A percentile compares a stretch with the other conserved stretches of the same genome.
phyloP scores from a whole-genome alignment of 352 stramenopile genomes.

The Aphanomyces cochlioides region DNA sequence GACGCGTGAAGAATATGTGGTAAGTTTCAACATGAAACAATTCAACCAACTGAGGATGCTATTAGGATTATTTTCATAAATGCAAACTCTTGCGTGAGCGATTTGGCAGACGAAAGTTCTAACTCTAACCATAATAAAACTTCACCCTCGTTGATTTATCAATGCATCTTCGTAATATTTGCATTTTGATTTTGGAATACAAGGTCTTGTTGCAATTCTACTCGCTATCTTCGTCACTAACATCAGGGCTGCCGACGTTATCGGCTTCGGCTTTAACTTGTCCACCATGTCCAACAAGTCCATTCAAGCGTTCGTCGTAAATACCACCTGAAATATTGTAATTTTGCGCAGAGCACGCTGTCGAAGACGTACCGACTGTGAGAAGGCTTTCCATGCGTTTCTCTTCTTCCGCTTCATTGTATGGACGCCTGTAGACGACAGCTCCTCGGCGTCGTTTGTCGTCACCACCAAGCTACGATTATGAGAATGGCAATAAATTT shows the following conservation, averaged over 20 bases:
- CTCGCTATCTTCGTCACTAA: conserved; percentile 60
- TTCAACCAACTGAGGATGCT: background rate
- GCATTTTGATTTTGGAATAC: background rate
- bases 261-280: conserved; percentile 36
- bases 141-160: conserved; percentile 49
- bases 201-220: conserved; percentile 27
- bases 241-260: conserved; percentile 47
- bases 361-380: conserved; percentile 42
- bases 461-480: conserved; percentile 49
- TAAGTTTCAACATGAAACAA: conserved; percentile 33
- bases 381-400: conserved; percentile 56
- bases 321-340: background rate
- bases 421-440: conserved; percentile 69
- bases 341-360: background rate
- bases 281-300: conserved; percentile 32
- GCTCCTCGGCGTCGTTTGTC: conserved; percentile 74
- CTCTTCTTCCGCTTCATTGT: conserved; percentile 63
- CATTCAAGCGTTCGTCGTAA: conserved; percentile 21
- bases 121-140: conserved; percentile 58
- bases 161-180: background rate
- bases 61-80: conserved; percentile 10
- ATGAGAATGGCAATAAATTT: conserved; percentile 5
- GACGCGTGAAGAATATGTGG: conserved; percentile 82
- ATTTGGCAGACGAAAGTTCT: background rate
- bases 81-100: conserved; percentile 8